A percentile compares a stretch with the other conserved stretches of the same genome.
phyloP scores from a whole-genome alignment of 164 flowering plant species.

The Stephania cephalantha region DNA sequence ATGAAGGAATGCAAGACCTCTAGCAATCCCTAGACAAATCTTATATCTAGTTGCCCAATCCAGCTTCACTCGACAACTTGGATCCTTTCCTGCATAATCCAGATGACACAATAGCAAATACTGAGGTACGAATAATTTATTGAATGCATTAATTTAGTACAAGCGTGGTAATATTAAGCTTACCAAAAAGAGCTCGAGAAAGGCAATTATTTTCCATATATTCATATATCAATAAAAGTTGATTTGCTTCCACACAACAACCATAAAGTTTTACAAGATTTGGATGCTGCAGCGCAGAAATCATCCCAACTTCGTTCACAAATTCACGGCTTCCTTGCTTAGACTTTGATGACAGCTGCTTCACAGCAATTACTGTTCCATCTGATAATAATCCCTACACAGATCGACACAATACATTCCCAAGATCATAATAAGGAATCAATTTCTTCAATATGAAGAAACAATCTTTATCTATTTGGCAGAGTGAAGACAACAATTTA shows the following conservation, averaged over 20 bases:
- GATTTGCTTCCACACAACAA: constrained; percentile 70
- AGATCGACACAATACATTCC: not conserved
- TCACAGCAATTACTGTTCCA: constrained; percentile 66
- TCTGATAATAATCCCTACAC: constrained; percentile 63
- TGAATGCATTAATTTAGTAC: not conserved
- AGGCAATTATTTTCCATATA: constrained; percentile 79
- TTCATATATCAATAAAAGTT: constrained; percentile 56
- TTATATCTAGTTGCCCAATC: constrained; percentile 63
- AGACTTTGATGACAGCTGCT: constrained; percentile 78
- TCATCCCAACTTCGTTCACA: constrained; percentile 79
- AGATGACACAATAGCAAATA: not conserved
- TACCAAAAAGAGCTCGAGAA: constrained; percentile 61
- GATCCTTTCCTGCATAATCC: constrained; percentile 27
- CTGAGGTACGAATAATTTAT: not conserved
- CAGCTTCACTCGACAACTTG: constrained; percentile 24
- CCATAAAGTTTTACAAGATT: constrained; percentile 78
- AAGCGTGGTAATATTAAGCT: constrained; percentile 7
- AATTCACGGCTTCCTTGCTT: constrained; percentile 85
- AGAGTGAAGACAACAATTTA: too few species aligned
- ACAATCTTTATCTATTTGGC: not conserved
- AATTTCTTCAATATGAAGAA: not conserved
- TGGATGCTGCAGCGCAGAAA: constrained; percentile 68
- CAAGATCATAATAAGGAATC: not conserved
- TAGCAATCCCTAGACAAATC: constrained; percentile 59
- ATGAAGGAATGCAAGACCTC: constrained; percentile 58